These are phyloP conservation scores for Phialophora expanda DNA, from an alignment of 2,329 filamentous ascomycete species.

Conservation along the genomic window DNA sequence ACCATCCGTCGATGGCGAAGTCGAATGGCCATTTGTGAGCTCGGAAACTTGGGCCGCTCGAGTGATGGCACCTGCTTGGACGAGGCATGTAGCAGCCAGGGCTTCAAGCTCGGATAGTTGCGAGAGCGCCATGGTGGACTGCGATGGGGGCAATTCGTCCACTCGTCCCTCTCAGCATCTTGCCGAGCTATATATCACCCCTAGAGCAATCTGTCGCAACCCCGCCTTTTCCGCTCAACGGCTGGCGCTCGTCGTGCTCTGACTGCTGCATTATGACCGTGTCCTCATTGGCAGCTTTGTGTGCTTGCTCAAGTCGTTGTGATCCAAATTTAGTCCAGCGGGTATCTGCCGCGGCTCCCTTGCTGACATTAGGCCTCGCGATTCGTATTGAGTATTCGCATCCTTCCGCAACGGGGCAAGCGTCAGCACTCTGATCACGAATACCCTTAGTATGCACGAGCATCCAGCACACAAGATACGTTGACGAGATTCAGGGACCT, in stretches of 20 bases:
- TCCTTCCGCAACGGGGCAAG: not conserved
- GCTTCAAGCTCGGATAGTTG: constrained; percentile 19
- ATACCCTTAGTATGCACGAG: not conserved
- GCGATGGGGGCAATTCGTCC: not conserved
- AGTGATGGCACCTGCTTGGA: constrained; percentile 23
- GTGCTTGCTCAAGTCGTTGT: not conserved
- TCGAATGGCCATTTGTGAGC: not conserved
- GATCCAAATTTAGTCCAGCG: not conserved
- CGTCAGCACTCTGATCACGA: not conserved
- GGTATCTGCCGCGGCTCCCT: not conserved
- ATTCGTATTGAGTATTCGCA: not conserved
- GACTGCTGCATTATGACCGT: not conserved
- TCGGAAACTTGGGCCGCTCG: constrained; percentile 1
- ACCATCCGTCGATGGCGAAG: not conserved
- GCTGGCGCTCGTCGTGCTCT: not conserved
- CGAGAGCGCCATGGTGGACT: not conserved
- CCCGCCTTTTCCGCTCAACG: not conserved
- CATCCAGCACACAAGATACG: not conserved
- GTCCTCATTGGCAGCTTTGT: not conserved
- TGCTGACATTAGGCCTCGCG: not conserved
- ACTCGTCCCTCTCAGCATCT: not conserved
- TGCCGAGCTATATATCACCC: not conserved
- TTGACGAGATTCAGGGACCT: not conserved
- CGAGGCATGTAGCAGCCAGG: constrained; percentile 20
- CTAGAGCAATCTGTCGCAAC: not conserved